A percentile compares a stretch with the other conserved stretches of the same genome.
Conservation (phyloP, 1,284 basidiomycete species). For the Cystobasidium pallidum region DNA sequence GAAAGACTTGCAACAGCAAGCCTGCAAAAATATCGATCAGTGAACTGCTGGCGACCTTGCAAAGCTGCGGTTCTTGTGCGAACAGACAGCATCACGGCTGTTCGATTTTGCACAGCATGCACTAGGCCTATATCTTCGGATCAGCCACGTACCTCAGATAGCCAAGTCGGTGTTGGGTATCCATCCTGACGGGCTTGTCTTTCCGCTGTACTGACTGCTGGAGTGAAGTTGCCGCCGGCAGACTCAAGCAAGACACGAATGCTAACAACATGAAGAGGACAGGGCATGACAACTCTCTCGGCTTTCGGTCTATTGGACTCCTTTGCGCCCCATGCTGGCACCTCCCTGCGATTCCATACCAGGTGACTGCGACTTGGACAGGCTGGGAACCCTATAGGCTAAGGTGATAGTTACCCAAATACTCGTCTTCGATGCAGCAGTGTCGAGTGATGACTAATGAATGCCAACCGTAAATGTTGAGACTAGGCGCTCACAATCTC, state of each 20-base stretch:
- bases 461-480: neutral
- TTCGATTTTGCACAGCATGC: too few relatives aligned
- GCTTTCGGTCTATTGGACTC: neutral
- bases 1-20: neutral
- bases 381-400: neutral
- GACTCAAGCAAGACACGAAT: neutral
- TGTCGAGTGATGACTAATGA: slow-evolving; percentile 18
- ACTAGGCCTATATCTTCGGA: too few relatives aligned
- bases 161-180: too few relatives aligned
- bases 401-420: too few relatives aligned
- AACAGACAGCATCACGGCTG: too few relatives aligned
- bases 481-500: neutral
- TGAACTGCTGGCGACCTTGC: too few relatives aligned
- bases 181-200: neutral
- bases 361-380: slow-evolving; percentile 6
- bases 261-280: neutral
- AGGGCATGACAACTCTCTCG: neutral
- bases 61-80: too few relatives aligned
- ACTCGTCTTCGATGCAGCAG: too few relatives aligned
- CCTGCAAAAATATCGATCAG: slow-evolving; percentile 19
- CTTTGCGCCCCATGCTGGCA: neutral
- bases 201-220: neutral
- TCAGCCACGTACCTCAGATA: too few relatives aligned
- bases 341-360: neutral
- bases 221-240: neutral